A percentile compares a stretch with the other conserved stretches of the same genome.
Conservation (phyloP, 2,329 filamentous ascomycete genomes). For the Calonectria hawksworthii region DNA sequence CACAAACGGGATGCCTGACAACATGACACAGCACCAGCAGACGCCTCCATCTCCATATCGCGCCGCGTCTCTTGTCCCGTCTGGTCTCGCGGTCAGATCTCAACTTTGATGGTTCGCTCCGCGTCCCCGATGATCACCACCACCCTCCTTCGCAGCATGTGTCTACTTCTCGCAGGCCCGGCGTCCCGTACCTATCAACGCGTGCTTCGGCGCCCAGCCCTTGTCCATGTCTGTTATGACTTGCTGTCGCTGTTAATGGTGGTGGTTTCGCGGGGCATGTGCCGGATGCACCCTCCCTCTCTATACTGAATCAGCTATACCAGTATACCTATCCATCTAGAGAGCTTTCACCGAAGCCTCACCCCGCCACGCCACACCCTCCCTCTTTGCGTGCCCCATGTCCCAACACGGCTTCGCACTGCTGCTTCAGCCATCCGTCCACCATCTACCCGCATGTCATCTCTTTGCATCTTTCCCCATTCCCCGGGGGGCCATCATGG, state of each 20-base stretch:
- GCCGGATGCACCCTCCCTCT: constrained; percentile 19
- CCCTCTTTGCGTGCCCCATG: not conserved
- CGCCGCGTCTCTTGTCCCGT: not conserved
- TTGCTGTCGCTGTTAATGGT: constrained; percentile 1
- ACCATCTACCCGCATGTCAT: not conserved
- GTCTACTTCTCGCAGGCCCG: not conserved
- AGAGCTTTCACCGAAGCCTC: constrained; percentile 19
- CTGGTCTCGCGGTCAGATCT: constrained; percentile 10
- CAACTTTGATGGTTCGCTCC: constrained; percentile 4
- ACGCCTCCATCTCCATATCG: constrained; percentile 17
- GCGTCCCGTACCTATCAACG: constrained; percentile 12
- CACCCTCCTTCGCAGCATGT: not conserved
- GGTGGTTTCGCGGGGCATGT: constrained; percentile 7
- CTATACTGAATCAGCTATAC: not conserved
- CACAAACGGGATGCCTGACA: not conserved
- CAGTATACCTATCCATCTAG: not conserved
- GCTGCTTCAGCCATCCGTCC: not conserved
- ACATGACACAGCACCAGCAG: not conserved
- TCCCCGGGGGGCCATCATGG: not conserved
- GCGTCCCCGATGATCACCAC: constrained; percentile 10
- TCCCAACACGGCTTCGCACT: not conserved
- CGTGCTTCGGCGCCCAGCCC: not conserved
- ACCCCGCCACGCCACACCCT: constrained; percentile 6
- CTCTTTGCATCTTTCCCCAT: constrained; percentile 1
- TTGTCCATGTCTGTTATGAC: constrained; percentile 11